Evolutionary conservation across 495 filamentous ascomycete species (phyloP).

Genomic region (Neurospora sp.): DNA sequence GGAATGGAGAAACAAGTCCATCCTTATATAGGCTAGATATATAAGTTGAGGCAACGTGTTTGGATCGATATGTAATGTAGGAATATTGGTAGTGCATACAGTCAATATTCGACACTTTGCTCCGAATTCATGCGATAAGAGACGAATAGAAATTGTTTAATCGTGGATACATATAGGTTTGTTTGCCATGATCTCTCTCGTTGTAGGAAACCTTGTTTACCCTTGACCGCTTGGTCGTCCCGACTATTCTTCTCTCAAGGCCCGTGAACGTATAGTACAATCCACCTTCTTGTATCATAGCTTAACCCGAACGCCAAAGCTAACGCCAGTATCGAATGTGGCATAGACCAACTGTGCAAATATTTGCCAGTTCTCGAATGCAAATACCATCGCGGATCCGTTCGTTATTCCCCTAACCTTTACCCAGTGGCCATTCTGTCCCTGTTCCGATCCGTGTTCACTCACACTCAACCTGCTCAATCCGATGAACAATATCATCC

Average conservation of each 20-base stretch:
- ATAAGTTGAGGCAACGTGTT: too few species aligned
- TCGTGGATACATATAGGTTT: neutral
- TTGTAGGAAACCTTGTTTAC: neutral
- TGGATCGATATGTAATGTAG: too few species aligned
- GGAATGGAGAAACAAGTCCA: too few species aligned
- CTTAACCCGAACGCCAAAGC: neutral
- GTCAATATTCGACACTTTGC: too few species aligned
- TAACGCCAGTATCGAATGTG: neutral
- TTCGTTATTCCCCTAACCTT: neutral
- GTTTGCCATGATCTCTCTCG: neutral
- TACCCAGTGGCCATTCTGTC: neutral
- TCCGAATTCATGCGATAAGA: neutral
- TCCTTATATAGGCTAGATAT: too few species aligned
- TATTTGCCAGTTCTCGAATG: neutral
- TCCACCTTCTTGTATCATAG: neutral
- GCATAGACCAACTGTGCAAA: neutral
- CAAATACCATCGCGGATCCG: neutral
- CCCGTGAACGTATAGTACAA: neutral
- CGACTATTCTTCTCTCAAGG: neutral
- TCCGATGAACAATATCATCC: constrained; percentile 9
- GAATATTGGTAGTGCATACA: too few species aligned
- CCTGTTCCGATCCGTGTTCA: neutral
- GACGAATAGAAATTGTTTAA: neutral
- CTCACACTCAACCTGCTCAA: constrained; percentile 24
- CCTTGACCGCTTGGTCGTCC: neutral